A percentile compares a stretch with the other conserved stretches of the same genome.
Evolutionary conservation across 495 filamentous ascomycete genomes (phyloP).

Genomic region (Xylaria nigripes): DNA sequence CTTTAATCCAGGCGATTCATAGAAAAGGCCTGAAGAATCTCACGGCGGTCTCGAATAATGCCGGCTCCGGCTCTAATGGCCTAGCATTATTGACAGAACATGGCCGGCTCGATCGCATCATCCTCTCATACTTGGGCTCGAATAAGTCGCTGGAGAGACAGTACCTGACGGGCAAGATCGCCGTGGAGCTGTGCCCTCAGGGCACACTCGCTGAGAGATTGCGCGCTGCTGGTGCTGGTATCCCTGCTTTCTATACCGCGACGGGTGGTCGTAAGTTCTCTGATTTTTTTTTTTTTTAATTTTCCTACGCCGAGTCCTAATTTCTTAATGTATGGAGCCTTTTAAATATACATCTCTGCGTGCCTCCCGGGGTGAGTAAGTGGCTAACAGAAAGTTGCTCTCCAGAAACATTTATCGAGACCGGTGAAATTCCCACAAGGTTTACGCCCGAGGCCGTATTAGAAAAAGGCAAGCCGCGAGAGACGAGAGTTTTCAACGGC

Average conservation of each 20-base stretch:
- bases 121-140: conserved; percentile 53
- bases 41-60: conserved; percentile 61
- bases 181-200: conserved; percentile 57
- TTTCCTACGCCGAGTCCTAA: neutral
- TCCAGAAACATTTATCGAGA: conserved; percentile 52
- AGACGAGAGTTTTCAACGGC: conserved; percentile 53
- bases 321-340: neutral
- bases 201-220: conserved; percentile 57
- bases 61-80: conserved; percentile 48
- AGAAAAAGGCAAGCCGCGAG: conserved; percentile 46
- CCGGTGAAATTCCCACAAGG: conserved; percentile 50
- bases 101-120: conserved; percentile 51
- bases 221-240: conserved; percentile 55
- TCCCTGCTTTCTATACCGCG: conserved; percentile 59
- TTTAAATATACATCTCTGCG: conserved; percentile 1
- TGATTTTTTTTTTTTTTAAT: neutral
- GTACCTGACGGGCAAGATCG: conserved; percentile 53
- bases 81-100: conserved; percentile 44
- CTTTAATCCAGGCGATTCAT: conserved; percentile 43
- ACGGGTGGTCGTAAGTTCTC: conserved; percentile 50
- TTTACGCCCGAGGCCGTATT: conserved; percentile 46
- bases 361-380: too few species aligned
- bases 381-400: too few species aligned
- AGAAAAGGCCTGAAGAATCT: conserved; percentile 43
- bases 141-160: conserved; percentile 59